Evolutionary conservation across 1,139 yeast species (phyloP).

Genomic region (Casaregolazyma suthepensis): DNA sequence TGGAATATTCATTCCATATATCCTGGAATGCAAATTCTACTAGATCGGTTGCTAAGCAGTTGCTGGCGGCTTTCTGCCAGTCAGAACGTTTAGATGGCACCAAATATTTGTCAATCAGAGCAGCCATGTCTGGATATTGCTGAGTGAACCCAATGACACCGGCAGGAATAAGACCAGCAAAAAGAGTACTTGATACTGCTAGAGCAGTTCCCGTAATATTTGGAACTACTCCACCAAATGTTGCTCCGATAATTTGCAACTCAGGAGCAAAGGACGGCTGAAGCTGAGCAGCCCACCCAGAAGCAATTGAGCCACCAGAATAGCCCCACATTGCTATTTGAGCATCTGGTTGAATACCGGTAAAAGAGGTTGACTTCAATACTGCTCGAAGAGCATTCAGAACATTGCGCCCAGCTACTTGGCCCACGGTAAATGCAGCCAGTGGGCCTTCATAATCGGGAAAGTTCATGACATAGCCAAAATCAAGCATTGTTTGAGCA

Average conservation of each 20-base stretch:
- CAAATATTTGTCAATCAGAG: conserved; percentile 9
- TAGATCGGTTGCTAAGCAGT: conserved; percentile 18
- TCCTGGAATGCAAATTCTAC: conserved; percentile 16
- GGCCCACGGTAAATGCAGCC: conserved; percentile 23
- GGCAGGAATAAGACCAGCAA: conserved; percentile 26
- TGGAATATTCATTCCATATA: conserved; percentile 16
- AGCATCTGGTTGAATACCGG: conserved; percentile 15
- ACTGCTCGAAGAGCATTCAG: conserved; percentile 26
- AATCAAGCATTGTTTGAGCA: conserved; percentile 13
- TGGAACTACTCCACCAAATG: conserved; percentile 24
- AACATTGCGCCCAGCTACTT: conserved; percentile 22
- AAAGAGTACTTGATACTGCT: conserved; percentile 16
- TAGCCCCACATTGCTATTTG: conserved; percentile 23
- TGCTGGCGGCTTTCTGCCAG: conserved; percentile 15
- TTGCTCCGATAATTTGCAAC: conserved; percentile 23
- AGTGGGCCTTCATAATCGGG: conserved; percentile 29
- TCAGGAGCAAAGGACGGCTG: conserved; percentile 27
- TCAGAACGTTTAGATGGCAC: conserved; percentile 12
- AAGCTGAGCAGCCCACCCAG: conserved; percentile 28
- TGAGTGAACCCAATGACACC: conserved; percentile 27
- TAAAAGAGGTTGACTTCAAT: conserved; percentile 15
- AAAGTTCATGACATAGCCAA: conserved; percentile 17
- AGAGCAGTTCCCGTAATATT: conserved; percentile 17
- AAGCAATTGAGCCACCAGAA: conserved; percentile 29
- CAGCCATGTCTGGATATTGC: conserved; percentile 25